These are phyloP conservation scores for Aspergillus piperis DNA, from an alignment of 2,329 filamentous ascomycete genomes.

Conservation along the genomic window DNA sequence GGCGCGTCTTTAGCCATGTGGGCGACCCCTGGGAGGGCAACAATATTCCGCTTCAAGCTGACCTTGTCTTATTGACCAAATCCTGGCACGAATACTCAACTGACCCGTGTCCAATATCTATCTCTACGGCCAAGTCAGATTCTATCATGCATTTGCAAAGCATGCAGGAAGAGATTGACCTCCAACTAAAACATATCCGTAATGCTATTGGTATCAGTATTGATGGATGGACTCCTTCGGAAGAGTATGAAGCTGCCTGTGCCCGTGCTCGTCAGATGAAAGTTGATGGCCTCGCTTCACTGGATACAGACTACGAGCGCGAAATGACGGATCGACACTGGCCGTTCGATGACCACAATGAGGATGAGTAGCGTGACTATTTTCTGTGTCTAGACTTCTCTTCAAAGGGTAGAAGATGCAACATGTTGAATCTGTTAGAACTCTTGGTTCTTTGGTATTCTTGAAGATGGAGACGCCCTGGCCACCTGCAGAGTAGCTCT, in stretches of 20 bases:
- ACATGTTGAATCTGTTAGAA: no score
- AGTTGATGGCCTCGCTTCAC: slow-evolving; percentile 4
- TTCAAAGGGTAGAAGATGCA: no score
- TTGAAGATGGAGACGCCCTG: no score
- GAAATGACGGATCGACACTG: slow-evolving; percentile 12
- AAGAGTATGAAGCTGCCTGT: slow-evolving; percentile 17
- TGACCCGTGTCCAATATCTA: slow-evolving; percentile 16
- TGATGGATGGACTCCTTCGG: slow-evolving; percentile 17
- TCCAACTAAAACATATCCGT: slow-evolving; percentile 13
- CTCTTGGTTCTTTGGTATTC: no score
- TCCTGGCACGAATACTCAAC: slow-evolving; percentile 6
- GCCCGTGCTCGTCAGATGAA: slow-evolving; percentile 11
- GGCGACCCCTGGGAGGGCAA: slow-evolving; percentile 14
- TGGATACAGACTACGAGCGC: slow-evolving; percentile 16
- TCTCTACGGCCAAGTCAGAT: slow-evolving; percentile 8
- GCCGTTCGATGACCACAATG: slow-evolving; percentile 20
- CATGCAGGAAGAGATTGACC: slow-evolving; percentile 17
- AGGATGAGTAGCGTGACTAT: slow-evolving; percentile 12
- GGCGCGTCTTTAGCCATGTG: slow-evolving; percentile 2
- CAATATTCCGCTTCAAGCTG: slow-evolving; percentile 1
- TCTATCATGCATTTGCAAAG: slow-evolving; percentile 4
- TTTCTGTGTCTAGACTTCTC: not conserved
- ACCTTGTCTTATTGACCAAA: slow-evolving; percentile 1
- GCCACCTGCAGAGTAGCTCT: no score
- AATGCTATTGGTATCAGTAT: slow-evolving; percentile 15